A percentile compares a stretch with the other conserved stretches of the same genome.
Conservation (phyloP, 495 filamentous ascomycete species). For the Amphirosellinia nigrospora region DNA sequence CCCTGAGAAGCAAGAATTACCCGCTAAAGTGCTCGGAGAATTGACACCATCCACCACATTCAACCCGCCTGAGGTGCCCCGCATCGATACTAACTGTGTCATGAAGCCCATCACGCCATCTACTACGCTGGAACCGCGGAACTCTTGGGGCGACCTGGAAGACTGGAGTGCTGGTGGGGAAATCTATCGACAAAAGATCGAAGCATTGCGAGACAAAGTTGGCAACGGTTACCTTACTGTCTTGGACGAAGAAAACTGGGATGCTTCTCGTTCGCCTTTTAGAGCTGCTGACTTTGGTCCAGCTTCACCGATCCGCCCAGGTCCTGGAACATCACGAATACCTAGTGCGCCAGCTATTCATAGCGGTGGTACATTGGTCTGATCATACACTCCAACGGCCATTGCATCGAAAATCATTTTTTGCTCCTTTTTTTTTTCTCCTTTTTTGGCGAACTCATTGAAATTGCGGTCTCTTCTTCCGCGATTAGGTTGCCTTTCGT, state of each 20-base stretch:
- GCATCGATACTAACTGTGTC: slow-evolving; percentile 52
- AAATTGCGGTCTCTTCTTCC: background rate
- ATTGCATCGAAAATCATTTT: slow-evolving; percentile 11
- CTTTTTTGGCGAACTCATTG: slow-evolving; percentile 35
- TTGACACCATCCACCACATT: slow-evolving; percentile 37
- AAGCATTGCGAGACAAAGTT: slow-evolving; percentile 81
- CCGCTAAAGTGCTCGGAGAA: slow-evolving; percentile 34
- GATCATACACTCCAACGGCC: slow-evolving; percentile 24
- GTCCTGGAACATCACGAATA: slow-evolving; percentile 50
- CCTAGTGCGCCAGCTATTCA: slow-evolving; percentile 57
- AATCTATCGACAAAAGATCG: slow-evolving; percentile 82
- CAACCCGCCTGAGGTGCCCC: slow-evolving; percentile 49
- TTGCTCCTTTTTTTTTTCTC: no score
- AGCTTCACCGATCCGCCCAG: slow-evolving; percentile 48
- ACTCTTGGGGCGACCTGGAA: slow-evolving; percentile 52
- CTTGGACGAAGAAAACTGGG: slow-evolving; percentile 77
- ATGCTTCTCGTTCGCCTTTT: slow-evolving; percentile 46
- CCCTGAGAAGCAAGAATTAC: slow-evolving; percentile 40
- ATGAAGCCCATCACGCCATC: slow-evolving; percentile 49
- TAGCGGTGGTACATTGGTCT: slow-evolving; percentile 56
- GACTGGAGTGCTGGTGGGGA: slow-evolving; percentile 76
- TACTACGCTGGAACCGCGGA: slow-evolving; percentile 44
- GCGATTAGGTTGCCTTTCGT: slow-evolving; percentile 20
- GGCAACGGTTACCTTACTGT: slow-evolving; percentile 85
- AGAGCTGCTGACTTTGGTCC: slow-evolving; percentile 48